Base-by-base conservation (phyloP, 2,329 filamentous ascomycete genomes). In the Calonectria montana region DNA sequence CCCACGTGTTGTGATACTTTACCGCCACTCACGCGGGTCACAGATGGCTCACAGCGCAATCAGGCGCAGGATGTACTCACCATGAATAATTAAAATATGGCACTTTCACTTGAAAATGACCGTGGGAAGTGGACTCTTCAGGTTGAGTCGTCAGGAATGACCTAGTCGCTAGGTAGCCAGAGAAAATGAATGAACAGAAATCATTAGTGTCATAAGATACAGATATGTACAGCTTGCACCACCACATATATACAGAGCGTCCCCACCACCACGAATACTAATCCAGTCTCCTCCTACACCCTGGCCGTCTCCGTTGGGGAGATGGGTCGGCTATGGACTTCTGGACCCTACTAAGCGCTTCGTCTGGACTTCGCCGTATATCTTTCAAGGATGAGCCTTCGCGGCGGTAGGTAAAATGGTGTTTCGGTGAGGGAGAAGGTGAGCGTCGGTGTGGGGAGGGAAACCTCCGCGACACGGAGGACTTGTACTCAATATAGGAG, bases 281-380 rank as follows among this genome's bases (percentile, higher is more conserved):
- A 78, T 82, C 82, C 78, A 82, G 66, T 78, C 83, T 82, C 76
- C 83, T 86, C 74, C 84, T 84, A 71, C 81, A 81, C 74, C 82
- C 85, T 1, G 83, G 81, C 78, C 85, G 84, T 71, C 82, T 83
- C 77, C 86, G 83, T 23, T 12, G 16, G n/a, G 31, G 53, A 65
- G 77, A 74, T 29, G 81, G 74, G 72, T 88, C 86, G 68, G 84
- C 79, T 70, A 81, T 79, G 66, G 84, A 78, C 77, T 90, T 90
- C 73, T 87, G 86, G 75, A 90, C 84, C 73, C 86, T 87, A 67
- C 86, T 86, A 45, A 84, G 72, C 68, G 82, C 79, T 78, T 87
- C 84, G 59, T 87, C 87, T 37, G 86, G 87, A 81, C 85, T 87
- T 74, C 86, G 85, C 76, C 86, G 82, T 70, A 83, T 82, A 59